Base-by-base conservation (phyloP, 306 rosid species). In the Citrullus colocynthis region DNA sequence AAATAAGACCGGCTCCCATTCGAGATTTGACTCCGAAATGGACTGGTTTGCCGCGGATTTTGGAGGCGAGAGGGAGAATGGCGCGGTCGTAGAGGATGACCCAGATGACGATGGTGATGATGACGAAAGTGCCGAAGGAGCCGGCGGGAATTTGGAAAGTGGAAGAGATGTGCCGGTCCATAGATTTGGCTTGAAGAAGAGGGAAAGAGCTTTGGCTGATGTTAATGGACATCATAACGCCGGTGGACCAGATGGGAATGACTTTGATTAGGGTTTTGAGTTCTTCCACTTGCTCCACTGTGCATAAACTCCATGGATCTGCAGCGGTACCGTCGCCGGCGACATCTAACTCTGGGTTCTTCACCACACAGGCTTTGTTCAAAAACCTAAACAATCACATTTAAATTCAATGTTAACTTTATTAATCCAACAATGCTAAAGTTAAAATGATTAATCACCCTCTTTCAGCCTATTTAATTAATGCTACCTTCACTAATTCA, bases 221-320 rank as follows among this genome's bases (percentile, higher is more conserved):
- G 83, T 77, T 78, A 2, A 88, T 80, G 14, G 87, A 62, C 80
- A 86, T 66, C 77, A 88, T 77, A 24, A 91, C 54, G 57, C 88
- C 84, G 6, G 89, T 78, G 21, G 91, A 86, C 93, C 97, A 91
- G 13, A 91, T 76, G 0, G 97, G 92, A 5, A 91, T 80, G 4
- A 91, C 90, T 69, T 82, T 88, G 15, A 91, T 79, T 3, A 91
- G 86, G 30, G 90, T 81, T 61, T 89, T 91, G 0, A 91, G 86
- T 80, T 88, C 92, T 81, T 91, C 97, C 7, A 89, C 92, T 87
- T 91, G 88, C 54, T 86, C 90, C 21, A 83, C 78, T 39, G 94
- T 87, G 89, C 92, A 91, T 9, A 91, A 83, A 61, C 83, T 84
- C 97, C 97, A 88, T 20, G 88, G 84, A 80, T 88, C 69, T 78